Evolutionary conservation across 1,284 basidiomycete genomes (phyloP), one percentile per base, ranked within the genome.

Genomic region (Stygiomarasmius scandens): DNA sequence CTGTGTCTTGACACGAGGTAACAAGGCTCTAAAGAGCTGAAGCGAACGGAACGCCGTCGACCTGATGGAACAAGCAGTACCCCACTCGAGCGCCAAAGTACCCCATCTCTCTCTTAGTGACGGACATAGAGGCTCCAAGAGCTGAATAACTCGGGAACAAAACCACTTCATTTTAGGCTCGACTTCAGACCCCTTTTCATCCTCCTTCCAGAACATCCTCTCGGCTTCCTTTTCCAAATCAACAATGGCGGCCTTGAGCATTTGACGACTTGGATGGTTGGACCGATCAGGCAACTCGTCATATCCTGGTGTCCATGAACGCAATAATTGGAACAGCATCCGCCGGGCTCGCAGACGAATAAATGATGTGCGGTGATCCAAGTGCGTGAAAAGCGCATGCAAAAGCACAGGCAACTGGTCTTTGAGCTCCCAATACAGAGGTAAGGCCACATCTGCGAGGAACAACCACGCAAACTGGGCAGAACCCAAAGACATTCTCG

Each of bases 401-500:
- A 98, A 81, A 22, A 98, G 77, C 3, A 83, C 74, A 0, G 93
- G 88, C 4, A 98, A 74, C 55, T 90, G 84, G 19, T 82, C 75
- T 45, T 82, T 79, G 60, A 91, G 78, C 61, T 93, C 90, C 83
- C 89, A 92, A 56, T 87, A 82, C 19, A 90, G 84, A 61, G 93
- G 89, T 19, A 95, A 78, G 0, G 93, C 84, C 32, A 93, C 83
- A 64, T 96, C 92, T 1, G 90, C 87, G 23, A 96, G 80, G 67
- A 95, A 95, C 5, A 96, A 77, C 70, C 96, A 82, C 0, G 95
- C 93, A 66, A 93, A 91, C 67, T 96, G 95, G 1, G 93, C 93
- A 0, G 91, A 85, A 16, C 86, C 87, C 45, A 96, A 72, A 58
- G 87, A 69, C 56, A 88, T 72, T 20, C 85, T 77, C 8, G 89